Evolutionary conservation across 2,329 filamentous ascomycete species (phyloP).

Genomic region (Paramyrothecium roridum): DNA sequence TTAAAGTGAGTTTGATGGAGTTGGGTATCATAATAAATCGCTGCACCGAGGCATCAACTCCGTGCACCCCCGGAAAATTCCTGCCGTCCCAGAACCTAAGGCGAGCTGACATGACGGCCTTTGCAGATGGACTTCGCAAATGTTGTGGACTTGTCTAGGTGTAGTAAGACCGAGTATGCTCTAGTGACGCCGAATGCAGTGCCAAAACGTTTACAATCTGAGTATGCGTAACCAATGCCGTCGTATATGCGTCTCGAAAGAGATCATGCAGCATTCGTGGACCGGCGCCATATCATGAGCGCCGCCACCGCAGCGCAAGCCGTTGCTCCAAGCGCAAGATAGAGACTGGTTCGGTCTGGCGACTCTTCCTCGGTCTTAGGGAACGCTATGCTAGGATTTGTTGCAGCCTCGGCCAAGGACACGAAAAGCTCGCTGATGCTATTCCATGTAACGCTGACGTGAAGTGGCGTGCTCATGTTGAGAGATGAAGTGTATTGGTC

Average conservation of each 20-base stretch:
- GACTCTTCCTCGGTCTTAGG: slow-evolving; percentile 86
- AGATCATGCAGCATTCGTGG: slow-evolving; percentile 42
- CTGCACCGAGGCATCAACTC: slow-evolving; percentile 18
- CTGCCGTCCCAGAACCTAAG: not conserved
- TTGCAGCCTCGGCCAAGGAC: slow-evolving; percentile 84
- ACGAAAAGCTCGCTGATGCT: slow-evolving; percentile 95
- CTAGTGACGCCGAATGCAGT: too few species aligned
- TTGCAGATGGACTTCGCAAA: too few species aligned
- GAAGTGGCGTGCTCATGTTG: slow-evolving; percentile 86
- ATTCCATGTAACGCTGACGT: slow-evolving; percentile 92
- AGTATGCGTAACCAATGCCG: not conserved
- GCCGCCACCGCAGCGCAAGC: slow-evolving; percentile 61
- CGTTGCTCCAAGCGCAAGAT: slow-evolving; percentile 77
- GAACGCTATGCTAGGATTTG: slow-evolving; percentile 83
- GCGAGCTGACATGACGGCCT: too few species aligned
- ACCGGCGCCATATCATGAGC: slow-evolving; percentile 62
- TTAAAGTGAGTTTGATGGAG: slow-evolving; percentile 10
- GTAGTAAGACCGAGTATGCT: too few species aligned
- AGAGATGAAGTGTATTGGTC: slow-evolving; percentile 84
- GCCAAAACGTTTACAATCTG: too few species aligned
- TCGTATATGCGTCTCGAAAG: not conserved
- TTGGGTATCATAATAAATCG: slow-evolving; percentile 27
- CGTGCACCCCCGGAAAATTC: slow-evolving; percentile 12
- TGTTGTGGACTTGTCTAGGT: too few species aligned
- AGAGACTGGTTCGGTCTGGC: slow-evolving; percentile 79